Conservation (phyloP, 345 rosid species). For the Lumnitzera racemosa region DNA sequence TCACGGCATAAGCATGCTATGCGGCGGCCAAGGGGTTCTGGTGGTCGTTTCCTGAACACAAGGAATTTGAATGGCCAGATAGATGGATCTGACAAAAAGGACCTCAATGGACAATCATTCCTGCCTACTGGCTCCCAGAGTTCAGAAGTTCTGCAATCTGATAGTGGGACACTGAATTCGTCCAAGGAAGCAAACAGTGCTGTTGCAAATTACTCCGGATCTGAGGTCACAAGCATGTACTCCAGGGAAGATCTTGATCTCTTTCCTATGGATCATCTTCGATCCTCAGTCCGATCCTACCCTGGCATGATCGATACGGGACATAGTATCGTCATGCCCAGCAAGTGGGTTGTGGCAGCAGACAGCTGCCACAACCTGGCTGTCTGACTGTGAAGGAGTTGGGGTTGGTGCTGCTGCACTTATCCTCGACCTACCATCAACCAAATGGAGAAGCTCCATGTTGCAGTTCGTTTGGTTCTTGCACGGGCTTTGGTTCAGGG, state of each 20-base stretch:
- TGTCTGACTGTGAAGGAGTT: slow-evolving; percentile 28
- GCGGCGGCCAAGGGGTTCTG: slow-evolving; percentile 94
- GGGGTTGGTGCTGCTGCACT: slow-evolving; percentile 24
- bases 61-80: slow-evolving; percentile 22
- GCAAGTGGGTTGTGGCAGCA: slow-evolving; percentile 64
- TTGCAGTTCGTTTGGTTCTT: slow-evolving; percentile 7
- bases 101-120: slow-evolving; percentile 6
- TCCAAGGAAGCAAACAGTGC: slow-evolving; percentile 39
- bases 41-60: slow-evolving; percentile 92
- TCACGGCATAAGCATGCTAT: slow-evolving; percentile 95
- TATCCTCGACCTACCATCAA: slow-evolving; percentile 18
- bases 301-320: slow-evolving; percentile 30
- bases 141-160: slow-evolving; percentile 76
- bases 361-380: slow-evolving; percentile 54
- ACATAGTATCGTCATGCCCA: slow-evolving; percentile 55
- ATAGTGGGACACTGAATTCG: slow-evolving; percentile 54
- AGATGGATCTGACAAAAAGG: slow-evolving; percentile 27
- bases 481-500: slow-evolving; percentile 13
- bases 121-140: slow-evolving; percentile 63
- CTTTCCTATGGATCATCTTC: slow-evolving; percentile 27
- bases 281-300: slow-evolving; percentile 33
- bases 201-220: slow-evolving; percentile 39
- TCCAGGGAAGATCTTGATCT: slow-evolving; percentile 23
- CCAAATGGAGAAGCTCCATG: slow-evolving; percentile 23
- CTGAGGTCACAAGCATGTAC: slow-evolving; percentile 79